Evolutionary conservation across 1,284 basidiomycete genomes (phyloP).

Genomic region (Rhodotorula sp.): DNA sequence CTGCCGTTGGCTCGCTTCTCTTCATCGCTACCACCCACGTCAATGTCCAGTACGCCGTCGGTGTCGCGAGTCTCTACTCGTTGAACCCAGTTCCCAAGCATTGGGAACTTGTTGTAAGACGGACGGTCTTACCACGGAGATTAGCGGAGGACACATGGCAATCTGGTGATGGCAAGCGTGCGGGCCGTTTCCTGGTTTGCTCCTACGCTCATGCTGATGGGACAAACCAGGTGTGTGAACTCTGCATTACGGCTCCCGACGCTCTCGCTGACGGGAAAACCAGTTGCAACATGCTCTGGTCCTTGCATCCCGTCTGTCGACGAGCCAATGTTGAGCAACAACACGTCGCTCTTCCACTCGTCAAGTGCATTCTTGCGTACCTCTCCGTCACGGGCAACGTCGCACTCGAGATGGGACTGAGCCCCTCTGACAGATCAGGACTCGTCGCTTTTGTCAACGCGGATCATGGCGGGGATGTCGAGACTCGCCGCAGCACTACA

Average conservation of each 20-base stretch:
- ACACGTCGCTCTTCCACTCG: no score
- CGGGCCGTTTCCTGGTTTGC: no score
- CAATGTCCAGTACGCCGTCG: background rate
- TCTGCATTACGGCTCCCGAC: no score
- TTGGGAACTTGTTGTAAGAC: background rate
- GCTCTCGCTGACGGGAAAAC: no score
- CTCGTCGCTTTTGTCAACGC: conserved; percentile 10
- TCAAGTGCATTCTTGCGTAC: background rate
- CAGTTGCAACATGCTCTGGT: no score
- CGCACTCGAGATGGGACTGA: background rate
- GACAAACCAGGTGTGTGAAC: no score
- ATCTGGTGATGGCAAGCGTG: no score
- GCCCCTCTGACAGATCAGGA: background rate
- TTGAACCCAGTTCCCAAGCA: background rate
- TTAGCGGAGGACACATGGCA: no score
- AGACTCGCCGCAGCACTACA: conserved; percentile 18
- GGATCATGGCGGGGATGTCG: conserved; percentile 24
- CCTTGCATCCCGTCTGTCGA: no score
- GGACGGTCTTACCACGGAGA: no score
- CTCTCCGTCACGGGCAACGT: background rate
- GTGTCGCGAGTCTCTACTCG: background rate
- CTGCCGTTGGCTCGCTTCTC: background rate
- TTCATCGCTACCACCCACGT: conserved; percentile 5
- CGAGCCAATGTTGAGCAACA: no score
- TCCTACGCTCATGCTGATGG: no score